Base-by-base conservation (phyloP, 2,329 filamentous ascomycete genomes). In the Chrysosporium queenslandicum region DNA sequence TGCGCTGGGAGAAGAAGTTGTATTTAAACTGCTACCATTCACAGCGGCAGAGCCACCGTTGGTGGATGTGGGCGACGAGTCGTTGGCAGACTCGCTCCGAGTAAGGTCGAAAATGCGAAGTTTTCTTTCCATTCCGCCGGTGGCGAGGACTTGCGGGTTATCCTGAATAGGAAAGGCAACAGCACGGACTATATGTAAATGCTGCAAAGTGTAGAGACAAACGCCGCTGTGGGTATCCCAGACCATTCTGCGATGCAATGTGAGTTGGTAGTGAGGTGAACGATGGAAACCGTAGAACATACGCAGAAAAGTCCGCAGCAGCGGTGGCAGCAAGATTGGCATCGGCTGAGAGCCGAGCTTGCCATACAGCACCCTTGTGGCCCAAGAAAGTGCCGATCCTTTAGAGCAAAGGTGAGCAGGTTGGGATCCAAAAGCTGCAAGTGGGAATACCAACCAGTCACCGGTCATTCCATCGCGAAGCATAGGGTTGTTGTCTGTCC, bases 281-380 rank as follows among this genome's bases (percentile, higher is more conserved):
- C 16, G 11, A 3, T 9, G 5, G 14, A 18, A 12, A 16, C 30
- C 8, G 41, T n/a, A n/a, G 29, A 46, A 72, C 83, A 64, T 76
- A 90, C 86, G 88, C 88, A 53, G 88, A 92, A 68, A 98, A 98
- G 68, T 98, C 92, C 47, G 92, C 92, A 46, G 90, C 94, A 43
- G 87, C 92, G 30, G 94, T 97, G 8, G 90, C 92, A 53, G 92
- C 91, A 45, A 89, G 83, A 23, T 81, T 82, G 39, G 89, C 87
- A 71, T 97, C 89, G 18, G 87, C 83, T 50, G 89, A 95, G 32
- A 98, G 77, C 61, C 90, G 82, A 50, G 90, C 87, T 73, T 96
- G 90, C 89, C 92, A 98, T 55, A 97, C 91, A 34, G 92, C 92
- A 57, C 92, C 92, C 72, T 98, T 97, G 75, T 98, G 92, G 37